These are phyloP conservation scores for Monosporascus sp. DNA, from an alignment of 2,329 filamentous ascomycete genomes.

Conservation along the genomic window DNA sequence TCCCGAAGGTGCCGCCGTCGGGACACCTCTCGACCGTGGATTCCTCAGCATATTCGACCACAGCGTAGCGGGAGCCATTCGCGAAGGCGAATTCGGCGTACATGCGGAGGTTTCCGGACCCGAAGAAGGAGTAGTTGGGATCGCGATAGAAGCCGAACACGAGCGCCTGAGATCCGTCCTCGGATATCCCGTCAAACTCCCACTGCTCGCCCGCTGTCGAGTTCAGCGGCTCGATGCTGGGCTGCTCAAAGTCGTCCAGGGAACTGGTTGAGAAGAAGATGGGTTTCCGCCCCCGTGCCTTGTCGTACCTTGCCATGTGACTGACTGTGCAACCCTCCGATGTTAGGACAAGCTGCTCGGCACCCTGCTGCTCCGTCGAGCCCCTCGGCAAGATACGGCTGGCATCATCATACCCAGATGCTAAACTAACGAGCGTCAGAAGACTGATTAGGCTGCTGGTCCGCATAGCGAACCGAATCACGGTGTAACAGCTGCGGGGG, in stretches of 20 bases:
- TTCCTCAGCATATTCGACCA: constrained; percentile 18
- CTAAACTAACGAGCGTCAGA: too few species aligned
- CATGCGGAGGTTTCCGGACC: constrained; percentile 22
- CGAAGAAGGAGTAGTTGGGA: constrained; percentile 23
- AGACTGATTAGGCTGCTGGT: too few species aligned
- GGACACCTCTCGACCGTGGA: constrained; percentile 17
- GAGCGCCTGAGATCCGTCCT: constrained; percentile 16
- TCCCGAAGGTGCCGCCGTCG: not conserved
- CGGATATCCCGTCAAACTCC: constrained; percentile 24
- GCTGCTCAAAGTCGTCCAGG: constrained; percentile 9
- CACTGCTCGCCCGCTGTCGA: constrained; percentile 23
- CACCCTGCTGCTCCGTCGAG: not conserved
- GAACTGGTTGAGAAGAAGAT: constrained; percentile 2
- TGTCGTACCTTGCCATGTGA: constrained; percentile 1
- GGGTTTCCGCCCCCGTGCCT: constrained; percentile 3
- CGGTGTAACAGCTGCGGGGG: too few species aligned
- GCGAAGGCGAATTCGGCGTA: constrained; percentile 18
- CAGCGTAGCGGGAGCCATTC: constrained; percentile 15
- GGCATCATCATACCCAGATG: too few species aligned
- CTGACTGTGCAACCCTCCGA: not conserved
- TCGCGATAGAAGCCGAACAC: constrained; percentile 26
- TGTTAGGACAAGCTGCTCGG: not conserved
- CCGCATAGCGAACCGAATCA: too few species aligned
- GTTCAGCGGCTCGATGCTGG: constrained; percentile 19
- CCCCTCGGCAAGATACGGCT: not conserved